Evolutionary conservation across 1,139 yeast genomes (phyloP).

Genomic region (Candida tetrigidarum): DNA sequence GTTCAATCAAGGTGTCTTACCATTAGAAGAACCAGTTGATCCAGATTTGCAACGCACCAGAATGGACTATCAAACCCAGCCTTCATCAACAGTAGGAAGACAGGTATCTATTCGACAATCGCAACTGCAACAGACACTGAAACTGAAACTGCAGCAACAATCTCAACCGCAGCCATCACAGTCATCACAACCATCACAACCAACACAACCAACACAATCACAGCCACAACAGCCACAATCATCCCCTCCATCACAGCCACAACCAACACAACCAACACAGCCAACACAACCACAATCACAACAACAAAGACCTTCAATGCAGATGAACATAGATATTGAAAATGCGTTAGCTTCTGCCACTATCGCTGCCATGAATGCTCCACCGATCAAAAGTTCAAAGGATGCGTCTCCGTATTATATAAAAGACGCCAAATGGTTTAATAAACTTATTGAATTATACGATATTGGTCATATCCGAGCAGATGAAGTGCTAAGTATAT

Average conservation of each 20-base stretch:
- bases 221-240: constrained; percentile 1
- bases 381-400: constrained; percentile 32
- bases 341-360: constrained; percentile 38
- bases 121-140: constrained; percentile 1
- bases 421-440: constrained; percentile 47
- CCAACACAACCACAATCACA: constrained; percentile 3
- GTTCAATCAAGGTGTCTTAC: constrained; percentile 2
- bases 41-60: constrained; percentile 34
- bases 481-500: constrained; percentile 38
- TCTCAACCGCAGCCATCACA: background rate
- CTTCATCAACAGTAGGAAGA: background rate
- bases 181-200: background rate
- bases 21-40: constrained; percentile 31
- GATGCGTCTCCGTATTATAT: constrained; percentile 34
- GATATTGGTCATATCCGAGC: constrained; percentile 33
- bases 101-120: constrained; percentile 4
- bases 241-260: background rate
- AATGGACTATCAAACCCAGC: constrained; percentile 10
- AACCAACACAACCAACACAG: no score
- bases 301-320: constrained; percentile 13
- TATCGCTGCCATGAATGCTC: constrained; percentile 40
- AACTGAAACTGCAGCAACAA: background rate
- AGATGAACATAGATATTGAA: constrained; percentile 27
- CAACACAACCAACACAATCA: background rate
- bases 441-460: constrained; percentile 34